These are phyloP conservation scores for Psilocybe cubensis DNA, from an alignment of 768 basidiomycete species.

Conservation along the genomic window DNA sequence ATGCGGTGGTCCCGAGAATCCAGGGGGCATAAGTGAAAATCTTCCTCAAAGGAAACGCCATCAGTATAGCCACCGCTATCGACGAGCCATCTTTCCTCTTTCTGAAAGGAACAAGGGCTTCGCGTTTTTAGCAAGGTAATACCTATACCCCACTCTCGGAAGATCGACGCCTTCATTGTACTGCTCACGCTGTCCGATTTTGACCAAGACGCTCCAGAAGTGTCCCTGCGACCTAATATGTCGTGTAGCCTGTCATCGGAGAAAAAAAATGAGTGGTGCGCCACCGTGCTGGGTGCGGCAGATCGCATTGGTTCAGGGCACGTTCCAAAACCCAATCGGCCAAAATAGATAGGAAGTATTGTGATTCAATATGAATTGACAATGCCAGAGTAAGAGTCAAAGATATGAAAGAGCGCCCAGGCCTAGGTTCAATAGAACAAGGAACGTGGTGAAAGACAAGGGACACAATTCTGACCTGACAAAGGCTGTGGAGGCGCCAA, in stretches of 20 bases:
- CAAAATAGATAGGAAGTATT: slow-evolving; percentile 9
- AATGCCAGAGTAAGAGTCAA: slow-evolving; percentile 7
- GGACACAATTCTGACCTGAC: background rate
- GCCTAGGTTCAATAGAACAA: slow-evolving; percentile 1
- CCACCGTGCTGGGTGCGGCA: slow-evolving; percentile 17
- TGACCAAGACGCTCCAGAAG: slow-evolving; percentile 1
- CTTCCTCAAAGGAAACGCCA: slow-evolving; percentile 7
- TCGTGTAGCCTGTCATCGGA: slow-evolving; percentile 17
- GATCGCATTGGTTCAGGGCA: slow-evolving; percentile 18
- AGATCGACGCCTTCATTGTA: slow-evolving; percentile 4
- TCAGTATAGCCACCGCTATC: slow-evolving; percentile 22
- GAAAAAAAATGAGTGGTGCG: slow-evolving; percentile 18
- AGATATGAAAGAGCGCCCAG: slow-evolving; percentile 20
- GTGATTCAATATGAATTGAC: background rate
- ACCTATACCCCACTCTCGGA: slow-evolving; percentile 6
- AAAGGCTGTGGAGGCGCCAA: background rate
- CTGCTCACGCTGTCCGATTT: background rate
- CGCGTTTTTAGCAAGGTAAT: background rate
- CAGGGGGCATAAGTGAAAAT: background rate
- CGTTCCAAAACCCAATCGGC: slow-evolving; percentile 24
- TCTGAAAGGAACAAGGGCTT: slow-evolving; percentile 5
- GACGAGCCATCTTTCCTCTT: slow-evolving; percentile 1
- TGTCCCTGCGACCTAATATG: background rate
- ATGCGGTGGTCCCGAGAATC: slow-evolving; percentile 10
- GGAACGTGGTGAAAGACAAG: background rate